A percentile compares a stretch with the other conserved stretches of the same genome.
These are phyloP conservation scores for Combretum micranthum DNA, from an alignment of 345 rosid species.

Conservation along the genomic window DNA sequence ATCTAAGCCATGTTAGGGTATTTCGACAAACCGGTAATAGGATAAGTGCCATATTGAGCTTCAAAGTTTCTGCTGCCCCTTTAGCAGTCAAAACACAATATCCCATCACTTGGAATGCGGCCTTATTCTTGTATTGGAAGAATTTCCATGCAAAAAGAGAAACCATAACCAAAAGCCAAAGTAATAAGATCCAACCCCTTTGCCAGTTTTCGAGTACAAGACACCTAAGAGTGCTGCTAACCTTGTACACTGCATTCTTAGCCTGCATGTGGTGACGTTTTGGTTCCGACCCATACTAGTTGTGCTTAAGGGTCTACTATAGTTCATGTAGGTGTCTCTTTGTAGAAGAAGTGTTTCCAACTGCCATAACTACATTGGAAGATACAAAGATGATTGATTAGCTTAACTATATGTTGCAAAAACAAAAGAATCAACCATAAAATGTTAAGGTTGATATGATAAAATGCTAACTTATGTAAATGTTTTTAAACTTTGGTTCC, in stretches of 20 bases:
- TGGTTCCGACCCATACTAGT: constrained; percentile 65
- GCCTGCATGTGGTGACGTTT: constrained; percentile 42
- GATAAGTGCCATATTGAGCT: constrained; percentile 94
- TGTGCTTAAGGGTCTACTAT: constrained; percentile 80
- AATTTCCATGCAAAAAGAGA: constrained; percentile 87
- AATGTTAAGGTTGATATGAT: too few species aligned
- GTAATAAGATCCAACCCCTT: constrained; percentile 60
- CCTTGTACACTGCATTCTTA: constrained; percentile 23
- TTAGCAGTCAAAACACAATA: constrained; percentile 76
- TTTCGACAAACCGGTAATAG: constrained; percentile 94
- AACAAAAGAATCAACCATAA: too few species aligned
- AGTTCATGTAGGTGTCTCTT: constrained; percentile 82
- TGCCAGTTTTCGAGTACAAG: constrained; percentile 78
- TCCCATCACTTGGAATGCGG: constrained; percentile 82
- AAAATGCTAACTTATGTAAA: too few species aligned
- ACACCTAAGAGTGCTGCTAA: constrained; percentile 29
- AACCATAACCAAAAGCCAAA: constrained; percentile 62
- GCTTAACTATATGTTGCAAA: too few species aligned
- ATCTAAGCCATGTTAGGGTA: constrained; percentile 86
- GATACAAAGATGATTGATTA: too few species aligned
- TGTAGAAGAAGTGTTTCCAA: constrained; percentile 85
- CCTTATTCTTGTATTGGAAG: constrained; percentile 56
- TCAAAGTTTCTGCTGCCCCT: constrained; percentile 97
- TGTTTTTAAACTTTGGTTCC: too few species aligned
- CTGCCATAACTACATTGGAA: constrained; percentile 71